Evolutionary conservation across 148 eudicot species (phyloP).

Genomic region (Chenopodium berlandieri): DNA sequence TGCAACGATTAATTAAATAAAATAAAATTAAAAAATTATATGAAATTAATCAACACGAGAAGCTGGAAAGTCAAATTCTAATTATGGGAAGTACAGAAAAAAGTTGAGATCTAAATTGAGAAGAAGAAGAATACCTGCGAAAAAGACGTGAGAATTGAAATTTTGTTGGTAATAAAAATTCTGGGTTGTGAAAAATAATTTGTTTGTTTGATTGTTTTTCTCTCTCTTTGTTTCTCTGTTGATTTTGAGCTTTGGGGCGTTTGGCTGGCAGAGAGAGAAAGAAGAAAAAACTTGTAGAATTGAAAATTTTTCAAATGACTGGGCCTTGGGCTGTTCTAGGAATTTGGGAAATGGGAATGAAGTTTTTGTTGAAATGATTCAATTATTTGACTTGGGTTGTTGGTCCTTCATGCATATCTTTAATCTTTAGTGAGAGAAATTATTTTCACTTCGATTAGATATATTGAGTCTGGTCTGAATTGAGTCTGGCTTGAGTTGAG

Average conservation of each 20-base stretch:
- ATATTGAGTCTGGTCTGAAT: too few species aligned
- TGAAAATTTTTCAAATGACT: background rate
- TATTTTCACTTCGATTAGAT: too few species aligned
- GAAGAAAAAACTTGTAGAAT: background rate
- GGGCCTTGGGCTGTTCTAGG: background rate
- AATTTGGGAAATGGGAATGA: too few species aligned
- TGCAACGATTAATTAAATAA: background rate
- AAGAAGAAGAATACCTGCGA: constrained; percentile 15
- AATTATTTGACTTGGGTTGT: too few species aligned
- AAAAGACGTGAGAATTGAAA: background rate
- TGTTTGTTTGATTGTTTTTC: background rate
- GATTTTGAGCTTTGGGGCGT: background rate
- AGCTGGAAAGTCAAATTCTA: background rate
- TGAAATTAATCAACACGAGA: background rate
- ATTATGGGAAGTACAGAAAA: background rate
- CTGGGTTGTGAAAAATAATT: background rate
- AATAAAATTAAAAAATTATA: background rate
- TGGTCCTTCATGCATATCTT: too few species aligned
- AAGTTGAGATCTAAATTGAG: constrained; percentile 13
- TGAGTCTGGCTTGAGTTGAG: too few species aligned
- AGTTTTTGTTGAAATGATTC: too few species aligned
- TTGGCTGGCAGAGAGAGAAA: background rate
- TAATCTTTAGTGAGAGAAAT: too few species aligned
- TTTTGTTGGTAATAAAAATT: background rate
- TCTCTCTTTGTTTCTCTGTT: background rate